Evolutionary conservation across 2,329 filamentous ascomycete species (phyloP).

Genomic region (Aspergillus amoenus): DNA sequence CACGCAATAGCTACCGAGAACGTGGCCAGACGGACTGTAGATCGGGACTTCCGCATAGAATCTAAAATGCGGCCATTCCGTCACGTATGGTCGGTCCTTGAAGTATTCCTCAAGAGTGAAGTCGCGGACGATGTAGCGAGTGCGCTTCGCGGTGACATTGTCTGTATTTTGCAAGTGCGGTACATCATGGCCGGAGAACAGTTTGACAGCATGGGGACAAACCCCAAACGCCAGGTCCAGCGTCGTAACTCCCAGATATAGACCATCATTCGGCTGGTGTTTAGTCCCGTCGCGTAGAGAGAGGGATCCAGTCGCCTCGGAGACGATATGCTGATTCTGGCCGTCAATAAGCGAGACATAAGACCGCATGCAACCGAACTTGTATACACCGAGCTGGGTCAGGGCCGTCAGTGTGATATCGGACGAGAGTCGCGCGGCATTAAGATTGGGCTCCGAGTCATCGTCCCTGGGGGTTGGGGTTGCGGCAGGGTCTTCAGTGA

Average conservation of each 20-base stretch:
- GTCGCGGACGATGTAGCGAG: slow-evolving; percentile 36
- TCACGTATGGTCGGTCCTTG: slow-evolving; percentile 32
- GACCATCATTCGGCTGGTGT: slow-evolving; percentile 15
- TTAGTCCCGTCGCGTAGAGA: slow-evolving; percentile 24
- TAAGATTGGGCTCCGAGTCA: not conserved
- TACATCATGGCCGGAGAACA: slow-evolving; percentile 1
- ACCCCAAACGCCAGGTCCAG: slow-evolving; percentile 2
- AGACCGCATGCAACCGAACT: slow-evolving; percentile 41
- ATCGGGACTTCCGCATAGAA: slow-evolving; percentile 64
- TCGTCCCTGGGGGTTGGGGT: not conserved
- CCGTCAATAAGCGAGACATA: slow-evolving; percentile 53
- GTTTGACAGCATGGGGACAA: slow-evolving; percentile 1
- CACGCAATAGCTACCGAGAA: slow-evolving; percentile 60
- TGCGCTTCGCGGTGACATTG: not conserved
- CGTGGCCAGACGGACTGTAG: slow-evolving; percentile 52
- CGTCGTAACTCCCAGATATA: slow-evolving; percentile 21
- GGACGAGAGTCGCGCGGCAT: not conserved
- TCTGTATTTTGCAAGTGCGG: not conserved
- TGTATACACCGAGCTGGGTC: slow-evolving; percentile 49
- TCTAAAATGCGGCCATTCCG: slow-evolving; percentile 31
- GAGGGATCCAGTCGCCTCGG: slow-evolving; percentile 48
- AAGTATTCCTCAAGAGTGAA: slow-evolving; percentile 35
- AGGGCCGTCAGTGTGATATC: slow-evolving; percentile 45
- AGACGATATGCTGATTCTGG: slow-evolving; percentile 48
- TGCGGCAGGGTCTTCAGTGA: not conserved